Percentiles rank a stretch among this genome's conserved stretches.
Evolutionary conservation across 1,284 basidiomycete genomes (phyloP).

Genomic region (Retiboletus flavoniger): DNA sequence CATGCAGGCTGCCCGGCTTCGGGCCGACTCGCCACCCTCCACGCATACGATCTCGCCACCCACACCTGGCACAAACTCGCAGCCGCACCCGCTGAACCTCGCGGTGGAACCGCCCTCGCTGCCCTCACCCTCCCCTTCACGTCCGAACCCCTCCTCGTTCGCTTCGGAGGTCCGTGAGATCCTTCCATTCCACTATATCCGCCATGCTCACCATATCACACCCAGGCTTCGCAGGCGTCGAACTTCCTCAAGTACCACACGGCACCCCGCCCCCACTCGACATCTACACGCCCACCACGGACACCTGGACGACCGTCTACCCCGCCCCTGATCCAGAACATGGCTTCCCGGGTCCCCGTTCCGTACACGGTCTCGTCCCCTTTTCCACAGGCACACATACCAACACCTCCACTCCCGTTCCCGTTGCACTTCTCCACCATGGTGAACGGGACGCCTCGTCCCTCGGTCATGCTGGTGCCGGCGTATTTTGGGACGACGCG

Average conservation of each 20-base stretch:
- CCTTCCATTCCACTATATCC: not conserved
- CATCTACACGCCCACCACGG: slow-evolving; percentile 25
- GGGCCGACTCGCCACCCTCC: slow-evolving; percentile 36
- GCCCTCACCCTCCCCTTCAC: slow-evolving; percentile 62
- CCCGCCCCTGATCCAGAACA: slow-evolving; percentile 20
- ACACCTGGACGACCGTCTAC: slow-evolving; percentile 26
- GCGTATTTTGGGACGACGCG: slow-evolving; percentile 26
- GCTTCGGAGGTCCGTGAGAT: slow-evolving; percentile 23
- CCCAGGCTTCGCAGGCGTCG: slow-evolving; percentile 21
- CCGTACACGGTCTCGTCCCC: slow-evolving; percentile 30
- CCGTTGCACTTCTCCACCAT: slow-evolving; percentile 22
- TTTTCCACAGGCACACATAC: slow-evolving; percentile 4
- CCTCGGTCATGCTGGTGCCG: slow-evolving; percentile 27
- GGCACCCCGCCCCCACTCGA: slow-evolving; percentile 26
- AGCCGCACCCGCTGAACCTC: slow-evolving; percentile 38
- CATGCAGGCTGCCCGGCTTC: slow-evolving; percentile 44
- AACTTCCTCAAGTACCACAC: slow-evolving; percentile 19
- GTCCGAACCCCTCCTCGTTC: slow-evolving; percentile 25
- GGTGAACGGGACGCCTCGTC: slow-evolving; percentile 21
- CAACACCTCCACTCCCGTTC: not conserved
- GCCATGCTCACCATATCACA: not conserved
- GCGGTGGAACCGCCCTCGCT: slow-evolving; percentile 60
- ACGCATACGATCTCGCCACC: slow-evolving; percentile 36
- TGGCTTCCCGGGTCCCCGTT: slow-evolving; percentile 25
- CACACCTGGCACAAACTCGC: slow-evolving; percentile 36